A percentile compares a stretch with the other conserved stretches of the same genome.
phyloP scores from a whole-genome alignment of 2,329 filamentous ascomycete species.

The Colletotrichum scovillei region DNA sequence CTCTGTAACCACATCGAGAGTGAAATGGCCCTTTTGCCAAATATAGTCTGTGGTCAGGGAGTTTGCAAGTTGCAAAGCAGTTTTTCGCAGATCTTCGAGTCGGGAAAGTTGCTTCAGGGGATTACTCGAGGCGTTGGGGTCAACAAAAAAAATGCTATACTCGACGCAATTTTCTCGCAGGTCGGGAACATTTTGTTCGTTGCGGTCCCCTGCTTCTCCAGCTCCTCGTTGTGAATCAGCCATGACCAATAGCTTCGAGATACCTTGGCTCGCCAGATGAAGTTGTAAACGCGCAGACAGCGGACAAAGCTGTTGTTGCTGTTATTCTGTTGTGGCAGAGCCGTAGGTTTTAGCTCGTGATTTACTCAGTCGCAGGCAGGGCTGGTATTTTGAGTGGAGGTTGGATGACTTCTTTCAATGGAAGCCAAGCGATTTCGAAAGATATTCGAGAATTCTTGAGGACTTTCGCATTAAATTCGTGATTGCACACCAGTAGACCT shows the following conservation, averaged over 20 bases:
- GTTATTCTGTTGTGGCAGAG: not conserved
- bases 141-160: constrained; percentile 81
- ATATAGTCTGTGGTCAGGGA: constrained; percentile 85
- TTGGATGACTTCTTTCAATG: not conserved
- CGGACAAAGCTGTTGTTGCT: not conserved
- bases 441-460: not conserved
- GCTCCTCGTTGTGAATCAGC: not conserved
- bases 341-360: not conserved
- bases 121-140: constrained; percentile 55
- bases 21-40: constrained; percentile 90
- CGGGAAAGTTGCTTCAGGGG: constrained; percentile 69
- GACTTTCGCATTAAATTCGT: not conserved
- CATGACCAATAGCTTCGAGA: not conserved
- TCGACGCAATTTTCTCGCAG: constrained; percentile 88
- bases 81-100: constrained; percentile 79
- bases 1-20: constrained; percentile 71
- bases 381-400: not conserved
- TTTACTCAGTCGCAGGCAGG: not conserved
- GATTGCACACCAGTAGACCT: not conserved
- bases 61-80: constrained; percentile 71
- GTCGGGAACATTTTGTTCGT: constrained; percentile 42
- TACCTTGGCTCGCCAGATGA: not conserved
- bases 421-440: not conserved
- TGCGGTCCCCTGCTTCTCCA: not conserved
- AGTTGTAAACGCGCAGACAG: not conserved